Evolutionary conservation across 2,329 filamentous ascomycete species (phyloP).

Genomic region (Colletotrichum zoysiae): DNA sequence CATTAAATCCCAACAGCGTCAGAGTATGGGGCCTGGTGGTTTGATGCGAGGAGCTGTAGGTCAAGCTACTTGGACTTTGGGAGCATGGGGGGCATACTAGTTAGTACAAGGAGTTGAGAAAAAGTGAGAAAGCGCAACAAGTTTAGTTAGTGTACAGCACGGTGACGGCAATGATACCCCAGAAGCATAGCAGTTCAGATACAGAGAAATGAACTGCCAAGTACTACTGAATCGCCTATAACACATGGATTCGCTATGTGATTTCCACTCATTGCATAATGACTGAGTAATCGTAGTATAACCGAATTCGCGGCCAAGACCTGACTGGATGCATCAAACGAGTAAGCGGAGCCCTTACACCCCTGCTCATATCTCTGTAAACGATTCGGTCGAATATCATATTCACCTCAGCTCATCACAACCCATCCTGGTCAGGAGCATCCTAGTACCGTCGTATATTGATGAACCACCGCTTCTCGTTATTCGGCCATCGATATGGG

Average conservation of each 20-base stretch:
- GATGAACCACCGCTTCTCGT: background rate
- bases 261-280: background rate
- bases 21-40: slow-evolving; percentile 72
- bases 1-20: slow-evolving; percentile 68
- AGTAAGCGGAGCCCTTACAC: background rate
- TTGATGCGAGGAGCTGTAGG: slow-evolving; percentile 56
- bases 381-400: slow-evolving; percentile 7
- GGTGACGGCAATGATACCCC: slow-evolving; percentile 30
- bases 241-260: background rate
- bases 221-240: no score
- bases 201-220: background rate
- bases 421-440: background rate
- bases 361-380: slow-evolving; percentile 31
- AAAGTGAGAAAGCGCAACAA: background rate
- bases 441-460: background rate
- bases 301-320: background rate
- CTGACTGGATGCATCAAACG: slow-evolving; percentile 21
- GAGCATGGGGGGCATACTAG: slow-evolving; percentile 64
- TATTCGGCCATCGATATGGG: slow-evolving; percentile 15
- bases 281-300: background rate
- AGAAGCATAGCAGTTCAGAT: background rate
- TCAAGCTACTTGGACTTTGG: slow-evolving; percentile 71
- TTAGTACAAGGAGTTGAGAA: slow-evolving; percentile 54
- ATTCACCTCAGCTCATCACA: slow-evolving; percentile 6
- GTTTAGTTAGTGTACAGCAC: slow-evolving; percentile 8